Base-by-base conservation (phyloP, 2,329 filamentous ascomycete genomes). In the Thielaviopsis musarum region DNA sequence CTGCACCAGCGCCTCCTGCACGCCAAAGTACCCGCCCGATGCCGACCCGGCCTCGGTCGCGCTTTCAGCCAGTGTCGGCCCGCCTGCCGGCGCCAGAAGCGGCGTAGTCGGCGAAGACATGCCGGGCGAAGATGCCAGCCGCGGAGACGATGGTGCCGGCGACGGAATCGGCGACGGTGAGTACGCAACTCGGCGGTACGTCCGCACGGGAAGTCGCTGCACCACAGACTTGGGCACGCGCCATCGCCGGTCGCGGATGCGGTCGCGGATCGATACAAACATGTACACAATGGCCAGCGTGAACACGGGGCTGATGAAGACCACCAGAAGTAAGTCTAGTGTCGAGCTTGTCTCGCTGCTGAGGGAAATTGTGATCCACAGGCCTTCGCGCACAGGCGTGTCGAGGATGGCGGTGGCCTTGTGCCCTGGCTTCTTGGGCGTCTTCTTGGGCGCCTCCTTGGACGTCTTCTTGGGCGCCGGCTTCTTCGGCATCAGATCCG, bases 171-270 rank as follows among this genome's bases (percentile, higher is more conserved):
- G 81, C 1, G 81, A 78, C 12, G 78, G 75, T 2, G 80, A 74
- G 21, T 52, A 51, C n/a, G 28, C 13, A 41, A 95, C 87, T 0
- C 91, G 95, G 66, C 95, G 91, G 67, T 96, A 98, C 0, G 91
- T 97, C 61, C 91, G 84, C 15, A 98, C 90, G 1, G 93, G 93
- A n/a, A 98, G 78, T 61, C 87, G 84, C 65, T 96, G 91, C 19
- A 98, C 91, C 0, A 98, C 84, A 0, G 89, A 95, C 71, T 98
- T 98, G 5, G 93, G 93, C n/a, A 93, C 93, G 66, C 93, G 83
- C 91, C 93, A 98, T 65, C 91, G 81, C 63, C 91, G 81, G 62
- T 91, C 81, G 56, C 91, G 84, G 65, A 96, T 94, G 62, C 91
- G 85, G 54, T 91, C 91, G 59, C 93, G 85, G 45, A 97, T 75